A percentile compares a stretch with the other conserved stretches of the same genome.
phyloP scores from a whole-genome alignment of 306 rosid genomes.

The apple (Malus domestica) region DNA sequence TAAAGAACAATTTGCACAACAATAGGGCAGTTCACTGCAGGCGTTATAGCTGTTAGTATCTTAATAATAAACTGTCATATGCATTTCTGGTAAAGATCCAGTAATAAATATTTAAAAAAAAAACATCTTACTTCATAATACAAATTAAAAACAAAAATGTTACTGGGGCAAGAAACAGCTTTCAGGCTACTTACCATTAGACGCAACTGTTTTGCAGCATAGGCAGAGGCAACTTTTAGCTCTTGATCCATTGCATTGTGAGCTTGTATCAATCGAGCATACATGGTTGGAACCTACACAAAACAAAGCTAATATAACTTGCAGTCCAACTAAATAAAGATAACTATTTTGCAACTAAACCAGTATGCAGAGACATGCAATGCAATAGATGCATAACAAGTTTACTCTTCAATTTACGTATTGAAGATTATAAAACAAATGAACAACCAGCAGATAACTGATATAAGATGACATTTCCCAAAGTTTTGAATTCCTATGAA shows the following conservation, averaged over 20 bases:
- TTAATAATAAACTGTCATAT: not conserved
- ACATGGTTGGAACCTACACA: conserved; percentile 87
- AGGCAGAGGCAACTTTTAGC: conserved; percentile 61
- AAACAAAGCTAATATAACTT: conserved; percentile 16
- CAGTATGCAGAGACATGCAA: not conserved
- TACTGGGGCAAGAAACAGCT: not conserved
- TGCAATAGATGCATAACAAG: not conserved
- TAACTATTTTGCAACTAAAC: not conserved
- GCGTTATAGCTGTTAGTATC: not conserved
- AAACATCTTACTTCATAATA: not conserved
- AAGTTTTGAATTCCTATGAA: not conserved
- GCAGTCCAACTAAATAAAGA: not conserved
- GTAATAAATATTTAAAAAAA: not conserved
- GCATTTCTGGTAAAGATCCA: not conserved
- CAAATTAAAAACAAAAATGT: not conserved
- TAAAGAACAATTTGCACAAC: conserved; percentile 1
- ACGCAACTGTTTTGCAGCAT: conserved; percentile 82
- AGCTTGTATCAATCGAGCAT: conserved; percentile 79
- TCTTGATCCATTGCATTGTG: conserved; percentile 72
- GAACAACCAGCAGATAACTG: conserved; percentile 13
- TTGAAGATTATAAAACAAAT: not conserved
- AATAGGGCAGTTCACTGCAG: not conserved
- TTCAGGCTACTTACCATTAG: conserved; percentile 64
- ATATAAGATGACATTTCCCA: not conserved
- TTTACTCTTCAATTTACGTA: not conserved